phyloP scores from a whole-genome alignment of 169 alveolate species.

The Prorocentrum cordatum region DNA sequence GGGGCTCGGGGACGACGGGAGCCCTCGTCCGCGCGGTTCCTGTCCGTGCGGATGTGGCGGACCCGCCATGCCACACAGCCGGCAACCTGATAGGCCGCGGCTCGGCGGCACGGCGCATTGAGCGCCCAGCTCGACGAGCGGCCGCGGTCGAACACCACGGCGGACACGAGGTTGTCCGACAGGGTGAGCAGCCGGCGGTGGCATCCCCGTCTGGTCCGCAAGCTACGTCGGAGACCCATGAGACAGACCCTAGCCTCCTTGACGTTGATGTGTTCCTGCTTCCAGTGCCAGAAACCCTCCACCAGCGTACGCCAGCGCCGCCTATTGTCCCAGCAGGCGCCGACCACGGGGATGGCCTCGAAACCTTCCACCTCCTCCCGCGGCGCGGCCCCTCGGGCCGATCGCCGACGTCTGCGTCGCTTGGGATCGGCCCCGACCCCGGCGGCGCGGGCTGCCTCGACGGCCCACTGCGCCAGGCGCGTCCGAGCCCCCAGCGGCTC shows the following conservation, averaged over 20 bases:
- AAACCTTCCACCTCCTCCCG: no score
- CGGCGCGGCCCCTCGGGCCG: no score
- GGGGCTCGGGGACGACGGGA: background rate
- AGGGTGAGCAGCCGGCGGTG: background rate
- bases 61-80: background rate
- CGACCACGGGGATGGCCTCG: background rate
- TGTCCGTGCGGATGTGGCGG: background rate
- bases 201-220: background rate
- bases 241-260: constrained; percentile 13
- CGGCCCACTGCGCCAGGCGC: no score
- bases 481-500: no score
- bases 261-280: constrained; percentile 1
- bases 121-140: background rate
- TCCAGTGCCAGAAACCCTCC: background rate
- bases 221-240: background rate
- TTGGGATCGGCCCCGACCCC: no score
- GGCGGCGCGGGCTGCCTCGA: no score
- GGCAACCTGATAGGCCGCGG: background rate
- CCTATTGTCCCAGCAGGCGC: background rate
- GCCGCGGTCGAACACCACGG: background rate
- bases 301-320: background rate
- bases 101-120: background rate
- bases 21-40: background rate
- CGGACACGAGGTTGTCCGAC: background rate
- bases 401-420: no score